Percentiles rank a stretch among this genome's conserved stretches.
phyloP scores from a whole-genome alignment of 768 basidiomycete genomes.

The Psilocybe cyanescens region DNA sequence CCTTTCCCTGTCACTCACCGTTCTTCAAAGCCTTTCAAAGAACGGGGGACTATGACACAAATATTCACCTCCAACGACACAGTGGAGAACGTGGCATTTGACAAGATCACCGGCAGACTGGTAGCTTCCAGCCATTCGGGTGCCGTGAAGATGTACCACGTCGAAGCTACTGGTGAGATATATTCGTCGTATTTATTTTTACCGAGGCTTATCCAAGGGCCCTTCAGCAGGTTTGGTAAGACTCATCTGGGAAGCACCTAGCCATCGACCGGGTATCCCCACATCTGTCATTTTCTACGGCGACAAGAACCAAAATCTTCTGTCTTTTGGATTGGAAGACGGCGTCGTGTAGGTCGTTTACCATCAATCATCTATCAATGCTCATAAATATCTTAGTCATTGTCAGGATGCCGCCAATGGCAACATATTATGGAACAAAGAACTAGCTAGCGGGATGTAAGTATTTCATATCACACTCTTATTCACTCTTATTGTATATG shows the following conservation, averaged over 20 bases:
- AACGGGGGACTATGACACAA: neutral
- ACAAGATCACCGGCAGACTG: neutral
- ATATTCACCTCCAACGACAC: conserved; percentile 3
- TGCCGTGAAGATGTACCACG: neutral
- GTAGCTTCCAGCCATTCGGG: conserved; percentile 3
- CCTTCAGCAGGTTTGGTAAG: neutral
- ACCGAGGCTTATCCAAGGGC: too few relatives aligned
- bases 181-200: neutral
- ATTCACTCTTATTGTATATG: neutral
- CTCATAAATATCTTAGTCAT: neutral
- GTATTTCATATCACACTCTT: neutral
- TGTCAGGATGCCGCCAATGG: neutral
- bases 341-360: neutral
- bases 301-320: neutral
- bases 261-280: neutral
- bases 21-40: neutral
- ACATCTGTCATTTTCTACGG: neutral
- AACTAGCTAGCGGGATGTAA: neutral
- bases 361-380: neutral
- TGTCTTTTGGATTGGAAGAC: neutral
- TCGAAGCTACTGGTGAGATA: neutral
- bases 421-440: neutral
- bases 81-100: neutral
- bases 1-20: neutral
- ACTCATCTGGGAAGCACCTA: neutral